Percentiles rank a stretch among this genome's conserved stretches.
phyloP scores from a whole-genome alignment of 306 rosid species.

The Luffa acutangula region DNA sequence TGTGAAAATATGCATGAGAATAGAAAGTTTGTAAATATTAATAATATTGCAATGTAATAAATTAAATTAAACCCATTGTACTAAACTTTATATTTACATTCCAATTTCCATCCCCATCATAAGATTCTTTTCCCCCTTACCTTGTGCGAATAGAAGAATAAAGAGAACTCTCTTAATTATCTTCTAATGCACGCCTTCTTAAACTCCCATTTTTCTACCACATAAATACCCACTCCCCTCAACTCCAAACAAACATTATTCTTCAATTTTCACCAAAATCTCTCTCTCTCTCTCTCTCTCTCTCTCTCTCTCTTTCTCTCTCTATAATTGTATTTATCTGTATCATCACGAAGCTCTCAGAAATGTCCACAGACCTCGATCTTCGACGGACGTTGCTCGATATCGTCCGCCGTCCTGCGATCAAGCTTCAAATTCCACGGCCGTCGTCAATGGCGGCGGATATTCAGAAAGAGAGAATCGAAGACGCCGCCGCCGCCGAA shows the following conservation, averaged over 20 bases:
- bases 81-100: neutral
- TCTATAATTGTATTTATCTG: neutral
- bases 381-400: neutral
- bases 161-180: neutral
- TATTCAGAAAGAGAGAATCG: neutral
- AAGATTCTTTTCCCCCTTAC: neutral
- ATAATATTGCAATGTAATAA: too few relatives aligned
- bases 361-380: slow-evolving; percentile 4
- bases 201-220: neutral
- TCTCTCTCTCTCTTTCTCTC: neutral
- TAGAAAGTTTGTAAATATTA: neutral
- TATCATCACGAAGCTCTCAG: neutral
- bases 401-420: neutral
- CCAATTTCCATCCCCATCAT: neutral
- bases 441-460: neutral
- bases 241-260: slow-evolving; percentile 1
- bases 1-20: neutral
- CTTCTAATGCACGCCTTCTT: slow-evolving; percentile 15
- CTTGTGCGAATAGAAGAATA: neutral
- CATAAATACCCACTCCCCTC: neutral
- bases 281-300: neutral
- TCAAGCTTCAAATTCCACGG: neutral
- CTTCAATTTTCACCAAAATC: neutral
- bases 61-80: neutral
- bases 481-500: neutral